These are phyloP conservation scores for Rachicladosporium sp. DNA, from an alignment of 2,329 filamentous ascomycete genomes.

Conservation along the genomic window DNA sequence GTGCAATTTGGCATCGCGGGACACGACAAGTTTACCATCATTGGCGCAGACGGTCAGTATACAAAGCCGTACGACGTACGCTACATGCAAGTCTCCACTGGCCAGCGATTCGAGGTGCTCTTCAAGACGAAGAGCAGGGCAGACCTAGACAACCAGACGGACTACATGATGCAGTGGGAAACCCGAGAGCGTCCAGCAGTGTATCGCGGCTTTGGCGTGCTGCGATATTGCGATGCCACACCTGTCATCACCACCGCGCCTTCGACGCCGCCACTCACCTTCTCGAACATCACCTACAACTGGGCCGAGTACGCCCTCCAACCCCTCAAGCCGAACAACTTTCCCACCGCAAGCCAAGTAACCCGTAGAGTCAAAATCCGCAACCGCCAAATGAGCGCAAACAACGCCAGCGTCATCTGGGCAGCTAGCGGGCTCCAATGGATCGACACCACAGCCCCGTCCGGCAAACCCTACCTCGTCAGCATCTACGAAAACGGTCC, in stretches of 20 bases:
- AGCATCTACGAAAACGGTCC: constrained; percentile 39
- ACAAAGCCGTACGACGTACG: constrained; percentile 31
- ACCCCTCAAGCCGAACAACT: constrained; percentile 20
- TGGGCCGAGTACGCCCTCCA: constrained; percentile 29
- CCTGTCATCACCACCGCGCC: constrained; percentile 11
- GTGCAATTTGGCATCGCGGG: constrained; percentile 44
- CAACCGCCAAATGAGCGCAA: constrained; percentile 11
- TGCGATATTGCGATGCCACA: constrained; percentile 29
- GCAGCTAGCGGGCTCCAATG: constrained; percentile 12
- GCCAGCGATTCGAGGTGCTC: constrained; percentile 50
- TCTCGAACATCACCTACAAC: constrained; percentile 23
- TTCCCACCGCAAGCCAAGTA: constrained; percentile 22
- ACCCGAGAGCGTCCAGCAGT: constrained; percentile 38
- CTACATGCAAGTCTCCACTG: constrained; percentile 44
- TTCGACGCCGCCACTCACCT: constrained; percentile 15
- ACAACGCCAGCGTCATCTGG: constrained; percentile 10
- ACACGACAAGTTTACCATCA: constrained; percentile 44
- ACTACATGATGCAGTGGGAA: constrained; percentile 36
- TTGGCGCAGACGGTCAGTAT: constrained; percentile 46
- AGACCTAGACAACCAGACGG: constrained; percentile 30
- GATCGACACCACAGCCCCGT: constrained; percentile 11
- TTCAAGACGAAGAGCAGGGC: constrained; percentile 39
- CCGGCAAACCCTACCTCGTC: constrained; percentile 36
- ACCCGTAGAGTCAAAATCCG: constrained; percentile 25
- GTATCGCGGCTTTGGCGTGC: constrained; percentile 37